Evolutionary conservation across 2,329 filamentous ascomycete genomes (phyloP).

Genomic region (Sphaerulina populicola): DNA sequence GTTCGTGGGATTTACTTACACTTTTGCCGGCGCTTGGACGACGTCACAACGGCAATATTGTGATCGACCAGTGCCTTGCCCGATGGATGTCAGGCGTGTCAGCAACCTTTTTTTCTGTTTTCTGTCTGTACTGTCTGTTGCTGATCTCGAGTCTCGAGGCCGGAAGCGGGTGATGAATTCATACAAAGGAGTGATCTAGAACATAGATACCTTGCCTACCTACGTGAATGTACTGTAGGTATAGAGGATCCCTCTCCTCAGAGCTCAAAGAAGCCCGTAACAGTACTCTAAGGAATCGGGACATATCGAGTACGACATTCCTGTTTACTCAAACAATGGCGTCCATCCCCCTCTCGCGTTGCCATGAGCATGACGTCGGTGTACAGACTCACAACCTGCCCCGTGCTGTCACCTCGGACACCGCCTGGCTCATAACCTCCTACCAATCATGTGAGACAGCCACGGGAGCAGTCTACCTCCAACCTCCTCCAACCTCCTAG

Average conservation of each 20-base stretch:
- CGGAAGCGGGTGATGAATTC: not conserved
- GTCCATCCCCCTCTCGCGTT: not conserved
- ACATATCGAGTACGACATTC: no score
- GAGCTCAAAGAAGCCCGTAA: no score
- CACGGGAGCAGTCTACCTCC: not conserved
- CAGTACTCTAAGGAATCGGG: no score
- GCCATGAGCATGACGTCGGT: not conserved
- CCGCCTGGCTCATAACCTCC: not conserved
- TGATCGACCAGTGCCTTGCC: not conserved
- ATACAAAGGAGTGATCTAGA: not conserved
- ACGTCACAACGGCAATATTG: constrained; percentile 2
- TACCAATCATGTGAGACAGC: not conserved
- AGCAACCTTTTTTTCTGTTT: no score
- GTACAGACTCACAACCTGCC: no score
- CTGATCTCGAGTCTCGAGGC: not conserved
- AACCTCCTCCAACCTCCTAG: no score
- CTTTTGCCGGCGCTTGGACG: constrained; percentile 1
- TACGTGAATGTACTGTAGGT: no score
- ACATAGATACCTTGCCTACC: no score
- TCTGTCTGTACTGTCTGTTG: not conserved
- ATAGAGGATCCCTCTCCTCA: not conserved
- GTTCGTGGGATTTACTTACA: constrained; percentile 8
- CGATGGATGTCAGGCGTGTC: no score
- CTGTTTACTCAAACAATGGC: not conserved
- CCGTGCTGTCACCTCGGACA: not conserved